Base-by-base conservation (phyloP, 2,329 filamentous ascomycete genomes). In the Fusarium sp. region DNA sequence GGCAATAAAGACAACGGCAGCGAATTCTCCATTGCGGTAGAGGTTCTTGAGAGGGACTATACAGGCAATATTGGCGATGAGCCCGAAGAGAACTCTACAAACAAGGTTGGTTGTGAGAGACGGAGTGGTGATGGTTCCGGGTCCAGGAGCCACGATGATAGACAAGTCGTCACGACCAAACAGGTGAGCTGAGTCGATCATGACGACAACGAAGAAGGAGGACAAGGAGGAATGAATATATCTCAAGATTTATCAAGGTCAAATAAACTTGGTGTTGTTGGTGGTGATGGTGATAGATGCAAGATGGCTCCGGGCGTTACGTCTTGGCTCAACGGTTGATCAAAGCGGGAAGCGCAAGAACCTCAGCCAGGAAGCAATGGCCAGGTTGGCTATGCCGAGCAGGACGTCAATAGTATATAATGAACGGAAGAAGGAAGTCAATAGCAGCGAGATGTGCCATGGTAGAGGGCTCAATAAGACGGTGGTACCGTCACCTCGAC, bases 21-120 rank as follows among this genome's bases (percentile, higher is more conserved):
- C 85, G 65, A 90, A 84, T 78, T 90, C 89, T 28, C 87, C 85
- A 63, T 88, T 87, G 47, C 84, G 83, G 77, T 82, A 83, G 41
- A 91, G 84, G 0, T 89, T 81, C 7, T 83, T 82, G 6, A 89
- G 81, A 3, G 89, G 89, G 2, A 90, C 86, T 75, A 86, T 82
- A 62, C 85, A 88, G 52, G 85, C 76, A 17, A 86, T 28, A 36
- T 85, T 85, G 57, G 85, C 84, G 18, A 86, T 4, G 48, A 86
- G 70, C 24, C 84, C 84, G 24, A 90, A 78, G 39, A 85, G 62
- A 24, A 89, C 82, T n/a, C 89, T 84, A 60, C 82, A 82, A 60
- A 87, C 74, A 47, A 88, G 80, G 80, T 90, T 89, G 70, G 83
- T 82, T 4, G 78, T 80, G 39, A 85, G 78, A 6, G 78, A 66